phyloP scores from a whole-genome alignment of 1,284 basidiomycete species.

The Apiotrichum siamense region DNA sequence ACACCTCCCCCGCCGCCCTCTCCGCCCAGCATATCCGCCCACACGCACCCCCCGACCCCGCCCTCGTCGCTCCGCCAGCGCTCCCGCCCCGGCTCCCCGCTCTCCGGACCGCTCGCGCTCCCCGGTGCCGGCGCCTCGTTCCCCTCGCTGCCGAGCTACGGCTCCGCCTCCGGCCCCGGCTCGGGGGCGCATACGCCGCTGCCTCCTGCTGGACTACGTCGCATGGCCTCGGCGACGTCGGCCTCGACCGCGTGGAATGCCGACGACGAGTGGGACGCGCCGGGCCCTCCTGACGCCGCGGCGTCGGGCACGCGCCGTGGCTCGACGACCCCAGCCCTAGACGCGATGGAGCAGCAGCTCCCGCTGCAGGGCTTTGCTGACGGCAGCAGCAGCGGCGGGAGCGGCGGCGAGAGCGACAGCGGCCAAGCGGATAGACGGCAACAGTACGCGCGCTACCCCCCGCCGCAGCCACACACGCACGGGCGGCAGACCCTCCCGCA shows the following conservation, averaged over 20 bases:
- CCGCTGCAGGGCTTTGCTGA: too few species aligned
- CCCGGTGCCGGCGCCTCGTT: too few species aligned
- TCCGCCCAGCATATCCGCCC: not conserved
- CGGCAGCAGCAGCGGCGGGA: not conserved
- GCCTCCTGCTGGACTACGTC: too few species aligned
- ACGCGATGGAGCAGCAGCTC: not conserved
- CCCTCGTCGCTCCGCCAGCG: not conserved
- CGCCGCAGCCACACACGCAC: too few species aligned
- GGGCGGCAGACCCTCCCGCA: not conserved
- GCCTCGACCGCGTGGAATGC: not conserved
- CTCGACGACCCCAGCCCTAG: not conserved
- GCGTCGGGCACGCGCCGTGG: not conserved
- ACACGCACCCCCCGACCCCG: not conserved
- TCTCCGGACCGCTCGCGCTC: too few species aligned
- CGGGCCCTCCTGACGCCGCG: too few species aligned
- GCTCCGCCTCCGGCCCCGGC: too few species aligned
- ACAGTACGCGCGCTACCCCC: too few species aligned
- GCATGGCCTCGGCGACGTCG: not conserved
- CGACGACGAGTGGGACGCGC: too few species aligned
- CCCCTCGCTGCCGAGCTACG: too few species aligned
- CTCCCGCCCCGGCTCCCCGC: not conserved
- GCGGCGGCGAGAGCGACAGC: not conserved
- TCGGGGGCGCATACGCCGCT: too few species aligned
- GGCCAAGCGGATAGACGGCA: not conserved
- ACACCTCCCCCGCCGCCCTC: not conserved